phyloP scores from a whole-genome alignment of 192 early-diverging fungal species.

The Neocallimastix lanati region DNA sequence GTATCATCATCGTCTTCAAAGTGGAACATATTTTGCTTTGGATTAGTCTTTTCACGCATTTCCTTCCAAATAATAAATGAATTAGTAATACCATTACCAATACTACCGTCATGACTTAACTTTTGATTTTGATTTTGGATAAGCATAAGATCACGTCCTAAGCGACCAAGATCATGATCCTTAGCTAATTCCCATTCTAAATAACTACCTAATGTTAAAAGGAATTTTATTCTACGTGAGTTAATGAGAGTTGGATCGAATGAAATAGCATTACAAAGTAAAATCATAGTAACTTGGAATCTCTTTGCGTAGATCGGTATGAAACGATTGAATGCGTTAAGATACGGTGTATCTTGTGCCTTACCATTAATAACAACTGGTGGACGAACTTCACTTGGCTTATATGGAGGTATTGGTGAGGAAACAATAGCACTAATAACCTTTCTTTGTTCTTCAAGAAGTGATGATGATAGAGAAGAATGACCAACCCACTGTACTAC shows the following conservation, averaged over 20 bases:
- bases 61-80: neutral
- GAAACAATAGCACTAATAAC: conserved; percentile 14
- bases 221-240: neutral
- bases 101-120: neutral
- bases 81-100: neutral
- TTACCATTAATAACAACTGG: conserved; percentile 1
- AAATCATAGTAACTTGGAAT: conserved; percentile 21
- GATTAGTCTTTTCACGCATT: neutral
- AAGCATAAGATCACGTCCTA: neutral
- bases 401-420: neutral
- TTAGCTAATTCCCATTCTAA: neutral
- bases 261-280: conserved; percentile 22
- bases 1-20: neutral
- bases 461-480: conserved; percentile 9
- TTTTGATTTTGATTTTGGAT: neutral
- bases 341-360: conserved; percentile 1
- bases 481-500: conserved; percentile 27
- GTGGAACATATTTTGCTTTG: neutral
- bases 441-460: conserved; percentile 23
- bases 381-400: neutral
- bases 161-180: neutral
- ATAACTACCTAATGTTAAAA: neutral
- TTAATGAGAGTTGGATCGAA: conserved; percentile 10
- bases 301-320: conserved; percentile 12
- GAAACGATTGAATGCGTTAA: neutral